phyloP scores from a whole-genome alignment of 1,284 basidiomycete species.

The Ceratobasidium papillatum region DNA sequence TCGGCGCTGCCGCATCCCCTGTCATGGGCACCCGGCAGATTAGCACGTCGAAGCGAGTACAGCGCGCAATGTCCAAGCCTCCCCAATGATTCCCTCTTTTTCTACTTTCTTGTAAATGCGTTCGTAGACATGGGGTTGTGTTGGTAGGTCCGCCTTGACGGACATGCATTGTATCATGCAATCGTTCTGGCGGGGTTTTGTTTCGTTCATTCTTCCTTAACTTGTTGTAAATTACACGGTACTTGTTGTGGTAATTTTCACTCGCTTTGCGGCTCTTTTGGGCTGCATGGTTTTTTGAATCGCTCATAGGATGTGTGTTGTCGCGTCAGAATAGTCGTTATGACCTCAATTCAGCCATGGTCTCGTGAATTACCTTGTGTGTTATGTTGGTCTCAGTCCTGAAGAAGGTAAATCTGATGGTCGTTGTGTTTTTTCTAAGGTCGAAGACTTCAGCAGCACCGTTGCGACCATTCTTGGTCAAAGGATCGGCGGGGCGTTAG shows the following conservation, averaged over 20 bases:
- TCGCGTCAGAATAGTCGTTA: not conserved
- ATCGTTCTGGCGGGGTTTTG: not conserved
- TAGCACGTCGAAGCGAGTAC: constrained; percentile 35
- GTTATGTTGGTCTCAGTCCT: no score
- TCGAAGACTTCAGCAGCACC: no score
- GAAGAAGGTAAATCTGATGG: no score
- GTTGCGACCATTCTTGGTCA: no score
- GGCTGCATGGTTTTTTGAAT: constrained; percentile 22
- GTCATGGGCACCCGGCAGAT: constrained; percentile 37
- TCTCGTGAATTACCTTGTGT: not conserved
- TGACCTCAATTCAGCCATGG: not conserved
- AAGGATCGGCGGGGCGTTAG: no score
- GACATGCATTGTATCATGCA: constrained; percentile 35
- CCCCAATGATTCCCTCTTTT: constrained; percentile 15
- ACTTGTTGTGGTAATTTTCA: constrained; percentile 29
- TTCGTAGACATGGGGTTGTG: constrained; percentile 6
- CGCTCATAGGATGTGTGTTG: not conserved
- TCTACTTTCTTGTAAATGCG: not conserved
- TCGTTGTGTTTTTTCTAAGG: no score
- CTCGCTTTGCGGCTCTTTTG: not conserved
- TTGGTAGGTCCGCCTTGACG: constrained; percentile 39
- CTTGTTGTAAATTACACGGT: constrained; percentile 37
- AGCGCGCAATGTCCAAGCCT: constrained; percentile 33
- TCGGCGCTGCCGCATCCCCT: constrained; percentile 31
- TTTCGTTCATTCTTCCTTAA: constrained; percentile 16